Conservation (phyloP, 495 filamentous ascomycete species). For the Haplographium delicatum region DNA sequence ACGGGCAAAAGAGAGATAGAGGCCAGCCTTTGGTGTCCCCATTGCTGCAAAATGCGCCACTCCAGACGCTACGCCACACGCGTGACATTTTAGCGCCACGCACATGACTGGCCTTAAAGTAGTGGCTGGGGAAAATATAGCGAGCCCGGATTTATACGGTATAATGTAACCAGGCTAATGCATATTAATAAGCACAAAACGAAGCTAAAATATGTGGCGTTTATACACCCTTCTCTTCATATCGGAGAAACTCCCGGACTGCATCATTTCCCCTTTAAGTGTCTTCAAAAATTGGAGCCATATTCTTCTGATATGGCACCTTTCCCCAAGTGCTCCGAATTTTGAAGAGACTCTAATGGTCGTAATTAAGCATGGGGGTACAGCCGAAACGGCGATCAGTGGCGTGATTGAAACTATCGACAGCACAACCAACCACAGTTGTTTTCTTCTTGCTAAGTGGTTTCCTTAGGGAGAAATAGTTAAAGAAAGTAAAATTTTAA, state of each 20-base stretch:
- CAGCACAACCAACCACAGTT: conserved; percentile 17
- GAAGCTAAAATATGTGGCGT: conserved; percentile 19
- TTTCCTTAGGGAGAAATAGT: conserved; percentile 7
- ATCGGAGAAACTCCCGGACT: conserved; percentile 23
- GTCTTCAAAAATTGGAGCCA: conserved; percentile 21
- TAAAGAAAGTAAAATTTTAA: conserved; percentile 16
- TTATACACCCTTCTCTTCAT: conserved; percentile 17
- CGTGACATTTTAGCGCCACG: conserved; percentile 19
- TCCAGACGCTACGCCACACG: conserved; percentile 15
- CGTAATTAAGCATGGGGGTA: conserved; percentile 22
- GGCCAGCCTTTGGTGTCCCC: no score
- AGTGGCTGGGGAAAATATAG: conserved; percentile 15
- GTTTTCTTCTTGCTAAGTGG: conserved; percentile 19
- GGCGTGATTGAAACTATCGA: conserved; percentile 20
- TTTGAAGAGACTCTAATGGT: conserved; percentile 18
- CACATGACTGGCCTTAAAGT: conserved; percentile 14
- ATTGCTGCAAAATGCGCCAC: no score
- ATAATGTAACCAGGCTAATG: no score
- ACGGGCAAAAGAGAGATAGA: no score
- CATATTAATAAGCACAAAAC: conserved; percentile 21
- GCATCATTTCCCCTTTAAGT: conserved; percentile 20
- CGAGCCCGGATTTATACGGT: no score
- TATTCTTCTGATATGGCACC: conserved; percentile 21
- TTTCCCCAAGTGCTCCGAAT: conserved; percentile 22
- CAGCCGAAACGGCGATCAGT: conserved; percentile 22